Conservation (phyloP, 2,329 filamentous ascomycete genomes). For the Beauveria rudraprayagi region DNA sequence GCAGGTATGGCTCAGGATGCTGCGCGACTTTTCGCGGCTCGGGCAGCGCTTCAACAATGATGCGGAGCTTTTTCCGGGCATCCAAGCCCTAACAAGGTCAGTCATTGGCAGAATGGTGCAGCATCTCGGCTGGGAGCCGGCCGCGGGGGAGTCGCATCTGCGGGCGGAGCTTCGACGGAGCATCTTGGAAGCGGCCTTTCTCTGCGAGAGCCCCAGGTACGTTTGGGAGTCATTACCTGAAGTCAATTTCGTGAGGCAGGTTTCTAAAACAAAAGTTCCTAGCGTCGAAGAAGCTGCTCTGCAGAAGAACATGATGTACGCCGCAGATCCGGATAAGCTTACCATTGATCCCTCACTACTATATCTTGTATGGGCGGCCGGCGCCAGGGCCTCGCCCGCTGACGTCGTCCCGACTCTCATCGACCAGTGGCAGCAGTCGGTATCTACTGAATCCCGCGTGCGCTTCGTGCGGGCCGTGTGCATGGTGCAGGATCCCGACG, state of each 20-base stretch:
- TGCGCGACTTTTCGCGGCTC: slow-evolving; percentile 66
- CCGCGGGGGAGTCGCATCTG: slow-evolving; percentile 71
- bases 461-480: background rate
- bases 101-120: slow-evolving; percentile 74
- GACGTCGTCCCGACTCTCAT: background rate
- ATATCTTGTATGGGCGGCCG: background rate
- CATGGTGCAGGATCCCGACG: slow-evolving; percentile 29
- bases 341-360: background rate
- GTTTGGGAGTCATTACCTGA: slow-evolving; percentile 19
- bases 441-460: background rate
- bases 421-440: background rate
- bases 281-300: background rate
- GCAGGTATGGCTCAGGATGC: slow-evolving; percentile 80
- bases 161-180: slow-evolving; percentile 74
- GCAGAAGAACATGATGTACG: background rate
- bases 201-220: slow-evolving; percentile 67
- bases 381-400: background rate
- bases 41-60: slow-evolving; percentile 82
- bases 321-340: background rate
- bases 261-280: background rate
- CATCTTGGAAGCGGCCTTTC: slow-evolving; percentile 66
- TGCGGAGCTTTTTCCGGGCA: slow-evolving; percentile 58
- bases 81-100: slow-evolving; percentile 75
- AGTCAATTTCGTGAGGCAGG: too few species aligned
- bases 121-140: slow-evolving; percentile 75